phyloP scores from a whole-genome alignment of 306 rosid species.

The Pachyrhizus erosus region DNA sequence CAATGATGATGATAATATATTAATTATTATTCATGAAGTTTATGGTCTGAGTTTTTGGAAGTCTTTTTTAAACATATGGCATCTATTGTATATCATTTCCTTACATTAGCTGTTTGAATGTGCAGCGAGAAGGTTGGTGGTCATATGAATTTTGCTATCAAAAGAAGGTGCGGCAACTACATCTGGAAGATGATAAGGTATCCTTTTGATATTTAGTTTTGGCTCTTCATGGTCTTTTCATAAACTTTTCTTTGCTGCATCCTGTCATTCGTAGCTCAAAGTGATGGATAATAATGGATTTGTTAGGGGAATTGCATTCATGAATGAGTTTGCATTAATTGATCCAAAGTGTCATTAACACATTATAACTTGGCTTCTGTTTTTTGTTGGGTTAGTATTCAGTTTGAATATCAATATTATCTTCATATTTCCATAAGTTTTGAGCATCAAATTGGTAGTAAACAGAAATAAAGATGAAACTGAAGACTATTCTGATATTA shows the following conservation, averaged over 20 bases:
- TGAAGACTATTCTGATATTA: too few relatives aligned
- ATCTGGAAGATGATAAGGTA: slow-evolving; percentile 90
- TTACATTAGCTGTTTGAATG: slow-evolving; percentile 36
- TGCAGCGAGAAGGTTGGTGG: slow-evolving; percentile 99
- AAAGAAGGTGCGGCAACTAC: slow-evolving; percentile 76
- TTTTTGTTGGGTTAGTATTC: slow-evolving; percentile 17
- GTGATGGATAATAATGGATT: slow-evolving; percentile 30
- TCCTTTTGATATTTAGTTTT: slow-evolving; percentile 39
- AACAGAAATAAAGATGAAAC: too few relatives aligned
- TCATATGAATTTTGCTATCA: slow-evolving; percentile 95
- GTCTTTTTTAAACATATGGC: not conserved
- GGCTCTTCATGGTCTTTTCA: not conserved
- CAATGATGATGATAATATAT: not conserved
- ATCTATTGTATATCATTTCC: slow-evolving; percentile 27
- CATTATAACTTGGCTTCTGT: slow-evolving; percentile 6
- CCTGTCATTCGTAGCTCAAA: not conserved
- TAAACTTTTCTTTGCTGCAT: slow-evolving; percentile 24
- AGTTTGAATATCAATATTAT: slow-evolving; percentile 11
- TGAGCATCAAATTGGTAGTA: not conserved
- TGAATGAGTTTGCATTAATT: slow-evolving; percentile 31
- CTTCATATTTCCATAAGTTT: not conserved
- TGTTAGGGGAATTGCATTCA: not conserved
- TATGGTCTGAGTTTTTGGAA: slow-evolving; percentile 5
- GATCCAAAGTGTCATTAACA: not conserved
- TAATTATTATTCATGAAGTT: not conserved